Base-by-base conservation (phyloP, 176 grass and related monocot species). In the Eleusine indica region DNA sequence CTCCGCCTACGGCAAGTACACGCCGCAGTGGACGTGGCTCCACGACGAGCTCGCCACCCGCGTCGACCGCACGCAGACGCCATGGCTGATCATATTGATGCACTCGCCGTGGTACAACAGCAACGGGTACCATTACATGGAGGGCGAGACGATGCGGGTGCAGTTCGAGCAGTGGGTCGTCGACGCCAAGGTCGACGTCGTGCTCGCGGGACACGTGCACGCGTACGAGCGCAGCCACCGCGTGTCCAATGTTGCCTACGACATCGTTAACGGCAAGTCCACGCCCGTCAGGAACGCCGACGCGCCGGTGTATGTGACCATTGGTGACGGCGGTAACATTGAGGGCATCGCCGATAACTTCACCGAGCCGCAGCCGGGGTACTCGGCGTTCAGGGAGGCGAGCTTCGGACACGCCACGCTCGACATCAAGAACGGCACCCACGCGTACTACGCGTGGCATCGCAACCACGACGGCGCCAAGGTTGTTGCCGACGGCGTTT, bases 51-150 rank as follows among this genome's bases (percentile, higher is more conserved):
- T 94, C 5, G 25, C 0, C 1, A 44, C 1, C 1, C 28, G 56
- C 13, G 92, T 94, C 19, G 80, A 94, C 74, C 32, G 92, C 9
- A 60, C 1, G 2, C 11, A 32, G 9, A 94, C 92, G 21, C 92
- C 92, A 0, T 94, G 92, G 92, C 83, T 94, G 17, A 35, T 94
- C 18, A 80, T 94, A 12, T 54, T 91, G 1, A 25, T 90, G 86
- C 92, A 94, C 70, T 85, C 89, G 21, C 89, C 92, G 0, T 90
- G 87, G 89, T 94, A 94, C 78, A 94, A 94, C 84, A 92, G 89
- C 92, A 88, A 92, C 85, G 80, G 9, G 49, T 95, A 95, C 75
- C 89, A 95, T 70, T 95, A 92, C 58, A 90, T 95, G 90, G 93
- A 92, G 43, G 90, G 90, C 1, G 93, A 95, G 82, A 78, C 86